A percentile compares a stretch with the other conserved stretches of the same genome.
Evolutionary conservation across 2,329 filamentous ascomycete genomes (phyloP).

Genomic region (Monosporascus sp.): DNA sequence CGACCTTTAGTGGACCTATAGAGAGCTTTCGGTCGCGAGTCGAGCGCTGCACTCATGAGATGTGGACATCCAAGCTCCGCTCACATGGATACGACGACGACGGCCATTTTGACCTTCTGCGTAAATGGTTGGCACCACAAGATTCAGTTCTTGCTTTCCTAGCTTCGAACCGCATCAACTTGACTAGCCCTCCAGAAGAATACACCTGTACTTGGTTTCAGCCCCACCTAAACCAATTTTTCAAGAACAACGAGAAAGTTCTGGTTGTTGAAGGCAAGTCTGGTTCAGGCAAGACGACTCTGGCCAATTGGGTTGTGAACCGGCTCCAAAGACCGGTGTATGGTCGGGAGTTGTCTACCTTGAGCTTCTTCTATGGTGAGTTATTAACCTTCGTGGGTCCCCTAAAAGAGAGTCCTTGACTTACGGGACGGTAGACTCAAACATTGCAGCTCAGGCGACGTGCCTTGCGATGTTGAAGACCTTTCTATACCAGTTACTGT

Average conservation of each 20-base stretch:
- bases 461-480: not conserved
- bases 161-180: not conserved
- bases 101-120: not conserved
- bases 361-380: not conserved
- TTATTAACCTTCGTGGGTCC: not conserved
- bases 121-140: not conserved
- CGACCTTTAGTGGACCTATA: not conserved
- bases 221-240: not conserved
- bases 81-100: not conserved
- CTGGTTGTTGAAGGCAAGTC: not conserved
- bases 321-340: not conserved
- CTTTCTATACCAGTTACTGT: not conserved
- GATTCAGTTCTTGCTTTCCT: not conserved
- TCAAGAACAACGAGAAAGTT: not conserved
- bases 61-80: not conserved
- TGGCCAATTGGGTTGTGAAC: not conserved
- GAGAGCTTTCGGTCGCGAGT: not conserved
- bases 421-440: not conserved
- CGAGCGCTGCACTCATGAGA: not conserved
- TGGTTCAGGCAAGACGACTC: not conserved
- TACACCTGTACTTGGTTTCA: not conserved
- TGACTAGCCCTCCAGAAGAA: not conserved
- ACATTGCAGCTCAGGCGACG: not conserved
- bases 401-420: not conserved
- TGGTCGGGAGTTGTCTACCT: not conserved